A percentile compares a stretch with the other conserved stretches of the same genome.
These are phyloP conservation scores for Botrytis paeoniae DNA, from an alignment of 2,329 filamentous ascomycete genomes.

Conservation along the genomic window DNA sequence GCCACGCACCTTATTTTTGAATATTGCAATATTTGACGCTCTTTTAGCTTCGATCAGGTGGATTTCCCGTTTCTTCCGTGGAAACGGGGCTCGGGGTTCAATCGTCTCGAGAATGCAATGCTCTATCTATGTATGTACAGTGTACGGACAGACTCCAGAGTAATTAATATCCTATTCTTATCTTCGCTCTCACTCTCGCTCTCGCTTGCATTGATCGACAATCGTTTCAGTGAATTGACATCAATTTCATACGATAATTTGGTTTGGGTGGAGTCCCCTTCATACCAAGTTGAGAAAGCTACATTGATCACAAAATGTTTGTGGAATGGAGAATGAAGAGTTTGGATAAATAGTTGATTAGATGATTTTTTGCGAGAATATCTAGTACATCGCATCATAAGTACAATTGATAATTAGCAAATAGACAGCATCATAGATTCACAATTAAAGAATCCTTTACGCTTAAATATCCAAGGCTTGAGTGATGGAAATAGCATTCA, in stretches of 20 bases:
- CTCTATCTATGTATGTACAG: too few relatives aligned
- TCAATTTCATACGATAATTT: background rate
- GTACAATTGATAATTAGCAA: background rate
- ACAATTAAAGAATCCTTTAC: background rate
- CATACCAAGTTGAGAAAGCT: background rate
- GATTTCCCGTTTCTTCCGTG: background rate
- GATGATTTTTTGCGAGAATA: background rate
- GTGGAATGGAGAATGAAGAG: too few relatives aligned
- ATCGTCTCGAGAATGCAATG: background rate
- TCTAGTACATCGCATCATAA: too few relatives aligned
- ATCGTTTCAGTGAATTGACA: background rate
- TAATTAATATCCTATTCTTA: background rate
- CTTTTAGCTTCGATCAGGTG: background rate
- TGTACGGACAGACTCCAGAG: too few relatives aligned
- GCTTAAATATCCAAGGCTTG: background rate
- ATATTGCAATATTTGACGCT: too few relatives aligned
- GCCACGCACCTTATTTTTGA: background rate
- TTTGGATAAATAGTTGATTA: too few relatives aligned
- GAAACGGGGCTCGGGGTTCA: background rate
- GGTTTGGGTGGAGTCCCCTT: background rate
- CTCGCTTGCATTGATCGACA: background rate
- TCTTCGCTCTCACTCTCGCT: conserved; percentile 1
- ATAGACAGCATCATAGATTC: background rate
- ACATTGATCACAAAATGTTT: too few relatives aligned
- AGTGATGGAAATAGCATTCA: background rate